These are phyloP conservation scores for Erythrobasidium hasegawianum DNA, from an alignment of 1,284 basidiomycete genomes.

Conservation along the genomic window DNA sequence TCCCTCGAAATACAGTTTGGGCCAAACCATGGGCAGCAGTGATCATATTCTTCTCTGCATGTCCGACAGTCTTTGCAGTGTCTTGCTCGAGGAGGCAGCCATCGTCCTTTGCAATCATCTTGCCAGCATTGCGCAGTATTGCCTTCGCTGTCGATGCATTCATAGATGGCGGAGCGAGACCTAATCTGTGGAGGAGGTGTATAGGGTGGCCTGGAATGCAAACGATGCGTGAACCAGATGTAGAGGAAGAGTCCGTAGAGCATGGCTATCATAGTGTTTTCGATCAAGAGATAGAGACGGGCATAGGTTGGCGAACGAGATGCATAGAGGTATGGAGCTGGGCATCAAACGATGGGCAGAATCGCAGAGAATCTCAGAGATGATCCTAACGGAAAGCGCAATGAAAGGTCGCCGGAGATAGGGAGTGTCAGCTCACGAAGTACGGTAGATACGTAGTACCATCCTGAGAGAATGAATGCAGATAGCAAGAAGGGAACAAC, in stretches of 20 bases:
- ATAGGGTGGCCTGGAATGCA: slow-evolving; percentile 9
- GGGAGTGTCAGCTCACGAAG: slow-evolving; percentile 15
- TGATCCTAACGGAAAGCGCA: too few relatives aligned
- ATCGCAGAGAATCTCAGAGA: background rate
- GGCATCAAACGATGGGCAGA: too few relatives aligned
- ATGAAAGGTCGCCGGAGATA: background rate
- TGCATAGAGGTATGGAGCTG: slow-evolving; percentile 13
- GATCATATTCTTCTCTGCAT: slow-evolving; percentile 32
- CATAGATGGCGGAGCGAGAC: background rate
- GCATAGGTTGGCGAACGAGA: background rate
- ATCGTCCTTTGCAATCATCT: slow-evolving; percentile 31
- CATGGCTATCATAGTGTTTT: slow-evolving; percentile 7
- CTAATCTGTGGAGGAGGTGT: background rate
- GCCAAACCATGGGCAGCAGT: slow-evolving; percentile 36
- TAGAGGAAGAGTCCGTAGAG: slow-evolving; percentile 8
- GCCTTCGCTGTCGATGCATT: slow-evolving; percentile 1
- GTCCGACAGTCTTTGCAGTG: slow-evolving; percentile 34
- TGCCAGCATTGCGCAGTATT: slow-evolving; percentile 24
- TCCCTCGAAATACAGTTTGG: slow-evolving; percentile 19
- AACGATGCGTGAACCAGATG: slow-evolving; percentile 4
- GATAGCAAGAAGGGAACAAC: slow-evolving; percentile 17
- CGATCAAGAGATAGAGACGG: slow-evolving; percentile 1
- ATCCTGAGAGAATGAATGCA: slow-evolving; percentile 20
- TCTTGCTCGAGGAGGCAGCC: slow-evolving; percentile 20
- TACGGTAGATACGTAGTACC: slow-evolving; percentile 6